Evolutionary conservation across 768 basidiomycete species (phyloP).

Genomic region (Cystobasidium ongulense): DNA sequence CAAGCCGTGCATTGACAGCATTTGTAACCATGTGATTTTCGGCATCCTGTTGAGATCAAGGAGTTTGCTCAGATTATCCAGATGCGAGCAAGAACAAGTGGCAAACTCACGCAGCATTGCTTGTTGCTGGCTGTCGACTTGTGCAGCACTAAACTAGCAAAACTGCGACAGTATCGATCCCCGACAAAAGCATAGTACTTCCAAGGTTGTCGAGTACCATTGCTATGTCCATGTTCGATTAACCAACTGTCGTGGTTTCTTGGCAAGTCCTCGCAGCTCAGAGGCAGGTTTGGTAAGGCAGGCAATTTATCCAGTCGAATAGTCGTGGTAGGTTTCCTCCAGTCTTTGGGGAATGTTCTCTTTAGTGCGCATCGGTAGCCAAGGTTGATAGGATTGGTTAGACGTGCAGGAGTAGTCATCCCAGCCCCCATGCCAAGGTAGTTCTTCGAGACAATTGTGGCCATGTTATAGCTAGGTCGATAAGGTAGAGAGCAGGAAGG

Average conservation of each 20-base stretch:
- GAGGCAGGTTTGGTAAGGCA: neutral
- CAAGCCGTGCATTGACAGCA: neutral
- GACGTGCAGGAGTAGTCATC: neutral
- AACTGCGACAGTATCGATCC: neutral
- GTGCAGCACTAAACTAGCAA: neutral
- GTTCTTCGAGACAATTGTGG: neutral
- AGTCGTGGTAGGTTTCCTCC: neutral
- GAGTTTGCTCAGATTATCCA: no score
- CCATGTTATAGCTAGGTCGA: neutral
- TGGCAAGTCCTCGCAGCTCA: neutral
- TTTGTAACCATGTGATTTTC: neutral
- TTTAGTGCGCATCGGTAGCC: neutral
- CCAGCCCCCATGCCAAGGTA: neutral
- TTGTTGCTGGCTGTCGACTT: neutral
- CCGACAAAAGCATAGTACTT: neutral
- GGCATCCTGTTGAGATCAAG: no score
- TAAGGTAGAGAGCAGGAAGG: no score
- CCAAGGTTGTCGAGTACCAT: neutral
- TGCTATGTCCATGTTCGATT: neutral
- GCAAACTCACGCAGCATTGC: neutral
- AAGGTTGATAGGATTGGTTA: neutral
- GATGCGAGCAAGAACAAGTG: no score
- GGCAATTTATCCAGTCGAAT: neutral
- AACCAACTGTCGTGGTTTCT: neutral
- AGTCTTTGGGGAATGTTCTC: neutral